phyloP scores from a whole-genome alignment of 2,329 filamentous ascomycete genomes.

The Colletotrichum costaricense region DNA sequence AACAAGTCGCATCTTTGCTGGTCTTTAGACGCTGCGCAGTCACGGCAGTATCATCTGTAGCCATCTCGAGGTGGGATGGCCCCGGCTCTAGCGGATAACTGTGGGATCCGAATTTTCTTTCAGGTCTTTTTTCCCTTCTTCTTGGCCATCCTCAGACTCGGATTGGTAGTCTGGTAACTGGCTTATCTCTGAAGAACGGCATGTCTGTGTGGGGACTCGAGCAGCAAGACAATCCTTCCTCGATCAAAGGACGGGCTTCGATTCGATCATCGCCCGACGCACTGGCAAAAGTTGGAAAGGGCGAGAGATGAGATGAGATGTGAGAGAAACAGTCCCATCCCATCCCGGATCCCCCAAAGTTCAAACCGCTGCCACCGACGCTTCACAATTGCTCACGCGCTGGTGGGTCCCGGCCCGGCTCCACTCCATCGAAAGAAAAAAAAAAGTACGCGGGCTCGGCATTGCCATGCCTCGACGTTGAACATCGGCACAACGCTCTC shows the following conservation, averaged over 20 bases:
- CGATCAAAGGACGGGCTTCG: constrained; percentile 8
- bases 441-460: constrained; percentile 25
- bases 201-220: background rate
- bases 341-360: background rate
- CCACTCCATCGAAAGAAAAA: background rate
- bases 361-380: constrained; percentile 13
- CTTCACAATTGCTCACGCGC: constrained; percentile 34
- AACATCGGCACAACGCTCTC: background rate
- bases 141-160: background rate
- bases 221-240: constrained; percentile 4
- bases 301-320: constrained; percentile 32
- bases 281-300: constrained; percentile 2
- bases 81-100: constrained; percentile 8
- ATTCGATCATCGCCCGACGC: constrained; percentile 1
- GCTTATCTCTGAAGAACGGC: constrained; percentile 12
- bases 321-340: constrained; percentile 25
- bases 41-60: background rate
- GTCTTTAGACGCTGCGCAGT: constrained; percentile 6
- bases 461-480: constrained; percentile 11
- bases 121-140: background rate
- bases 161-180: background rate
- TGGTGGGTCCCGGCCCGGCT: constrained; percentile 23
- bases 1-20: background rate
- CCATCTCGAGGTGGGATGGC: constrained; percentile 10
- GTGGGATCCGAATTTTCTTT: constrained; percentile 2